Percentiles rank a stretch among this genome's conserved stretches.
phyloP scores from a whole-genome alignment of 768 basidiomycete genomes.

The Serendipita sp. region DNA sequence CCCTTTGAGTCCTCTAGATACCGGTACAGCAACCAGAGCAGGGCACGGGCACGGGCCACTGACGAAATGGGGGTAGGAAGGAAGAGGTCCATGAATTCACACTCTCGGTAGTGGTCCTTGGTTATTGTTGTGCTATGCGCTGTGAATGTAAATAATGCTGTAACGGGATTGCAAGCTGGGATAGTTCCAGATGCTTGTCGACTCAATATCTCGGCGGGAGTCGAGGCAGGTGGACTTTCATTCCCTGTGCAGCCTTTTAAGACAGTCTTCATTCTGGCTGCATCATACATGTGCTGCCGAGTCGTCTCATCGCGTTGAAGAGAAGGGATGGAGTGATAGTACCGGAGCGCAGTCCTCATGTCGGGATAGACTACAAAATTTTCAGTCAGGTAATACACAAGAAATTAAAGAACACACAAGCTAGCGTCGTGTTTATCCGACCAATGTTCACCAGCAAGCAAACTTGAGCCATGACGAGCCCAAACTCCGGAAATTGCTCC shows the following conservation, averaged over 20 bases:
- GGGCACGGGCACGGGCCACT: constrained; percentile 53
- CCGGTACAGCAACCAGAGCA: constrained; percentile 71
- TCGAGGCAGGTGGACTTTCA: constrained; percentile 35
- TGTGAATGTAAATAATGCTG: constrained; percentile 56
- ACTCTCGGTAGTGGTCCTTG: constrained; percentile 30
- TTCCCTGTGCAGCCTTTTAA: constrained; percentile 44
- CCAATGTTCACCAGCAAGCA: constrained; percentile 64
- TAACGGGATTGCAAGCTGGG: constrained; percentile 62
- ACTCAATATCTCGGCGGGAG: constrained; percentile 38
- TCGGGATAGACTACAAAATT: constrained; percentile 48
- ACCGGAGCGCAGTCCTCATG: constrained; percentile 60
- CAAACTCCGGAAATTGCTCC: constrained; percentile 41
- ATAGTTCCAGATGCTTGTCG: constrained; percentile 34
- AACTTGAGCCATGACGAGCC: constrained; percentile 58
- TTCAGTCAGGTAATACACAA: constrained; percentile 5
- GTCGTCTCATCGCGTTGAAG: constrained; percentile 37
- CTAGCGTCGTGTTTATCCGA: constrained; percentile 66
- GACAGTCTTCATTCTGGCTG: constrained; percentile 60
- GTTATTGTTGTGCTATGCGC: constrained; percentile 41
- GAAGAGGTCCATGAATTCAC: constrained; percentile 62
- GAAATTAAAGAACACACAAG: constrained; percentile 51
- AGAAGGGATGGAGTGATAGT: constrained; percentile 62
- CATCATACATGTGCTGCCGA: constrained; percentile 57
- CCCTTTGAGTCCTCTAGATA: constrained; percentile 51
- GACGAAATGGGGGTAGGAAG: constrained; percentile 60